Conservation (phyloP, 1,284 basidiomycete species). For the Fomitopsis pinicola region DNA sequence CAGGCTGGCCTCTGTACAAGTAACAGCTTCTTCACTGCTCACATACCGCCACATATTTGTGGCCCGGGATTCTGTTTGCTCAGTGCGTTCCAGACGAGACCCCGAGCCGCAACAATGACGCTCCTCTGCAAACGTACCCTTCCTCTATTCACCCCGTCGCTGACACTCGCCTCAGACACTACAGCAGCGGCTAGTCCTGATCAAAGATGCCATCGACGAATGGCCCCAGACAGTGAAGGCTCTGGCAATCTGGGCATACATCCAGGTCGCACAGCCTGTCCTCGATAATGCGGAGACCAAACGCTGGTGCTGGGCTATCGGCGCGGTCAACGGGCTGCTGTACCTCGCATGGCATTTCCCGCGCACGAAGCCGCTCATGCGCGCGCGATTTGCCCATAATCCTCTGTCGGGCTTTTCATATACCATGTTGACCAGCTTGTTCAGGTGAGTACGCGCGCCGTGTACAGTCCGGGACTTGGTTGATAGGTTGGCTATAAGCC, state of each 20-base stretch:
- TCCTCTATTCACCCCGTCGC: slow-evolving; percentile 8
- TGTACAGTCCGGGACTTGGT: background rate
- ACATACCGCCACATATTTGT: no score
- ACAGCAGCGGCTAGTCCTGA: background rate
- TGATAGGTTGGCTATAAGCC: background rate
- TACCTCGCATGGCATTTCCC: slow-evolving; percentile 75
- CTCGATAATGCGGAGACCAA: slow-evolving; percentile 66
- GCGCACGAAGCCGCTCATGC: slow-evolving; percentile 52
- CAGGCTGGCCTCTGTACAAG: no score
- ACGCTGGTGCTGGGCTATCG: slow-evolving; percentile 65
- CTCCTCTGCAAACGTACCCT: slow-evolving; percentile 2
- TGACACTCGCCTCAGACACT: slow-evolving; percentile 28
- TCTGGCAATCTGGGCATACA: slow-evolving; percentile 38
- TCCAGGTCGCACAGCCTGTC: slow-evolving; percentile 55
- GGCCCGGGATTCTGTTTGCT: no score
- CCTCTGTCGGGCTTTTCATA: slow-evolving; percentile 62
- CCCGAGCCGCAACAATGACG: no score
- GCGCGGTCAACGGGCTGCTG: slow-evolving; percentile 59
- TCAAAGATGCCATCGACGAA: slow-evolving; percentile 6
- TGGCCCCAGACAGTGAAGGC: slow-evolving; percentile 44
- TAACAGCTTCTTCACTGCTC: no score
- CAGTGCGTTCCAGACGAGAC: no score
- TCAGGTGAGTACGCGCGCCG: slow-evolving; percentile 46
- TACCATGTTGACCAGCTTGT: slow-evolving; percentile 68
- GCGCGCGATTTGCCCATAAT: slow-evolving; percentile 55